phyloP scores from a whole-genome alignment of 331 rosid genomes.

The Stylosanthes scabra region DNA sequence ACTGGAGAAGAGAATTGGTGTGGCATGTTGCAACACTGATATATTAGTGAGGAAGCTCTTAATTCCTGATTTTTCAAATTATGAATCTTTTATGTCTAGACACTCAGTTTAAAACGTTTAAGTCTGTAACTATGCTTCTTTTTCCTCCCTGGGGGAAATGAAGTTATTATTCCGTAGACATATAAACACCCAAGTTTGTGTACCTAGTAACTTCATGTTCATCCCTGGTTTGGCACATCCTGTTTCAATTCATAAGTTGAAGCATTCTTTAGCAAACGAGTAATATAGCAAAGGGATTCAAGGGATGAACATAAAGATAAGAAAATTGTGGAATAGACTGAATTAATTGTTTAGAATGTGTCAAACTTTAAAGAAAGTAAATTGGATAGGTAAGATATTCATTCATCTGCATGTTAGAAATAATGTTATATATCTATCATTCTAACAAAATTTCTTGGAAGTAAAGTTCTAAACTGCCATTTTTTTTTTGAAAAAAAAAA shows the following conservation, averaged over 20 bases:
- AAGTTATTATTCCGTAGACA: constrained; percentile 3
- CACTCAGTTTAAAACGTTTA: background rate
- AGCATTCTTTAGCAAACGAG: background rate
- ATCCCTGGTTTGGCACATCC: background rate
- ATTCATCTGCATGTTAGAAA: background rate
- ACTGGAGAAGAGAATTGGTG: constrained; percentile 7
- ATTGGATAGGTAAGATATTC: background rate
- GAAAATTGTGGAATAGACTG: background rate
- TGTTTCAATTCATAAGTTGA: background rate
- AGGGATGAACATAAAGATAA: constrained; percentile 5
- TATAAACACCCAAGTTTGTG: constrained; percentile 1
- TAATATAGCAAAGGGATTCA: background rate
- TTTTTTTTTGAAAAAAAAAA: too few relatives aligned
- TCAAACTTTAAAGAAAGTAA: background rate
- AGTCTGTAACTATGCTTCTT: background rate
- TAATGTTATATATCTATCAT: background rate
- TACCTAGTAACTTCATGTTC: background rate
- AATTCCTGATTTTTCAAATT: background rate
- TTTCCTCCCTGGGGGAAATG: background rate
- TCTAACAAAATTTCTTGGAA: background rate
- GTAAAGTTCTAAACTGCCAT: too few relatives aligned
- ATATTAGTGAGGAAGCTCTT: constrained; percentile 4
- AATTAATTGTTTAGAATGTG: too few relatives aligned
- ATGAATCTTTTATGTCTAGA: constrained; percentile 27
- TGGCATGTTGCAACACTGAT: background rate